A percentile compares a stretch with the other conserved stretches of the same genome.
Conservation (phyloP, 140 eudicot genomes). For the Artemisia princeps region DNA sequence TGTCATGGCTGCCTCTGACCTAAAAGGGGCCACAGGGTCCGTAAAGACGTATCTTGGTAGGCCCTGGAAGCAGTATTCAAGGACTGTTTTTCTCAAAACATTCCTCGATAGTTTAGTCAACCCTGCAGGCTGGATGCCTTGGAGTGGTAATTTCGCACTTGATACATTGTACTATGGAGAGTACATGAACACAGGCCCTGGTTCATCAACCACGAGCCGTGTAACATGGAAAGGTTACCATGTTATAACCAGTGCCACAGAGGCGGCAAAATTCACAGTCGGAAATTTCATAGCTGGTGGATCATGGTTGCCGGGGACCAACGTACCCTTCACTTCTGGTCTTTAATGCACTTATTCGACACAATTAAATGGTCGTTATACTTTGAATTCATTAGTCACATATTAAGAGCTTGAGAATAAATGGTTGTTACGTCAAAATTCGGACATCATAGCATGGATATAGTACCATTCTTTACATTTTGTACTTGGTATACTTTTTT, state of each 20-base stretch:
- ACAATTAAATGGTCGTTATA: constrained; percentile 7
- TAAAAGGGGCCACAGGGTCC: constrained; percentile 27
- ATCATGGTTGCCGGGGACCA: constrained; percentile 47
- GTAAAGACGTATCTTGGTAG: constrained; percentile 41
- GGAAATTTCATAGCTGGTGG: constrained; percentile 40
- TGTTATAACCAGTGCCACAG: constrained; percentile 34
- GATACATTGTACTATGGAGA: constrained; percentile 36
- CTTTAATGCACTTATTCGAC: constrained; percentile 17
- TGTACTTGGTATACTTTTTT: not conserved
- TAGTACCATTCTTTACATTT: constrained; percentile 16
- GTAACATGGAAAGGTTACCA: constrained; percentile 41
- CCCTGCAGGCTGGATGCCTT: constrained; percentile 37
- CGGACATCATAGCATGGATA: constrained; percentile 10
- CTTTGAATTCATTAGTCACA: constrained; percentile 16
- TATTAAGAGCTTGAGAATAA: constrained; percentile 19
- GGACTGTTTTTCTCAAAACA: constrained; percentile 33
- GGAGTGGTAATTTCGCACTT: constrained; percentile 35
- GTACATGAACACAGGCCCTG: constrained; percentile 33
- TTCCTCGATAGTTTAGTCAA: constrained; percentile 26
- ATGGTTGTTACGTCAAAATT: constrained; percentile 20
- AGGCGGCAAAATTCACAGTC: constrained; percentile 31
- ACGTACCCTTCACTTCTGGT: constrained; percentile 34
- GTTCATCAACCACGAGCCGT: constrained; percentile 26
- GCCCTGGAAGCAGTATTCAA: constrained; percentile 39
- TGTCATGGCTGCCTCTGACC: constrained; percentile 33